A percentile compares a stretch with the other conserved stretches of the same genome.
These are phyloP conservation scores for Cryphonectria radicalis DNA, from an alignment of 2,329 filamentous ascomycete species.

Conservation along the genomic window DNA sequence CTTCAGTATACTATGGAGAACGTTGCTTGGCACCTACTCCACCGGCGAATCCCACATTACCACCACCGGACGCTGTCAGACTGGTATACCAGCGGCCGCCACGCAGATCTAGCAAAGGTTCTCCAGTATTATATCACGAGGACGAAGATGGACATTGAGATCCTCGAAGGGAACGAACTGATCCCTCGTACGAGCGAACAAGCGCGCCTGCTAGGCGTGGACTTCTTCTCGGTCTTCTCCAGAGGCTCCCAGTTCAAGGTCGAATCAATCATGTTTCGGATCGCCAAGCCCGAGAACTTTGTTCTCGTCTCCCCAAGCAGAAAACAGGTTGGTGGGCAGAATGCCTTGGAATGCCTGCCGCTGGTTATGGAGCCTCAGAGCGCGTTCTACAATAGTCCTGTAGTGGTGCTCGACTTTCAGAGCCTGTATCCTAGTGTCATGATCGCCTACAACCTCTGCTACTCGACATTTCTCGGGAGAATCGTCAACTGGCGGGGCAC, in stretches of 20 bases:
- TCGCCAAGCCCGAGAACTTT: slow-evolving; percentile 96
- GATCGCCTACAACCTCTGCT: slow-evolving; percentile 99
- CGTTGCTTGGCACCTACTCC: slow-evolving; percentile 87
- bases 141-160: slow-evolving; percentile 83
- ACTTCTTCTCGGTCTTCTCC: slow-evolving; percentile 96
- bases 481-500: slow-evolving; percentile 85
- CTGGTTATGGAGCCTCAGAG: slow-evolving; percentile 98
- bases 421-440: slow-evolving; percentile 96
- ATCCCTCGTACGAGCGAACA: slow-evolving; percentile 91
- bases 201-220: slow-evolving; percentile 86
- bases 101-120: slow-evolving; percentile 72
- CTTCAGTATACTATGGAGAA: slow-evolving; percentile 97
- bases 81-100: slow-evolving; percentile 77
- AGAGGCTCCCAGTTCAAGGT: slow-evolving; percentile 98
- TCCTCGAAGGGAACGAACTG: slow-evolving; percentile 87
- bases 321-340: slow-evolving; percentile 91
- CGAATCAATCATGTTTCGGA: slow-evolving; percentile 97
- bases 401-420: slow-evolving; percentile 94
- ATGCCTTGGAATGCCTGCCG: slow-evolving; percentile 90
- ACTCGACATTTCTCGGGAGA: slow-evolving; percentile 91
- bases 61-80: slow-evolving; percentile 75
- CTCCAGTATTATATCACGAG: slow-evolving; percentile 78
- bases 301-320: slow-evolving; percentile 86
- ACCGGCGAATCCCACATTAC: slow-evolving; percentile 87
- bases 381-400: slow-evolving; percentile 86